phyloP scores from a whole-genome alignment of 2,329 filamentous ascomycete species.

The Lasiodiplodia sp. region DNA sequence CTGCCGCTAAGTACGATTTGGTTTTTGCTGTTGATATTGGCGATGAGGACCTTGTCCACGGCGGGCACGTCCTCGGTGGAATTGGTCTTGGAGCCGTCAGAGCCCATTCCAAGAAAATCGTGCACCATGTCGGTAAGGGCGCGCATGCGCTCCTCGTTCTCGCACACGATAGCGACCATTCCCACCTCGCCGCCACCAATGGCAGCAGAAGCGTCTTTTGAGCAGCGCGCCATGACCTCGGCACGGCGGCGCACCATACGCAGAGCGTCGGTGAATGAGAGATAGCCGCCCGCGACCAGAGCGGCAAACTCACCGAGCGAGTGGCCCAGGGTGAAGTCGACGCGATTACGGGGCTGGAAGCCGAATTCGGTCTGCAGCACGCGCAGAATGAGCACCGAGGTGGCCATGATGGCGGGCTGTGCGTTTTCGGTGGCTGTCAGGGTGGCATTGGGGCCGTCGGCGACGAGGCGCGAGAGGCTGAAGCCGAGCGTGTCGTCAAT shows the following conservation, averaged over 20 bases:
- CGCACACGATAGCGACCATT: conserved; percentile 92
- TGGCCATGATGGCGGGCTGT: conserved; percentile 96
- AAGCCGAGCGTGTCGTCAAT: conserved; percentile 80
- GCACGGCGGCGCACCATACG: conserved; percentile 78
- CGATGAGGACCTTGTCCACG: conserved; percentile 87
- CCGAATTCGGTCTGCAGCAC: conserved; percentile 86
- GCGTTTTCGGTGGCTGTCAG: conserved; percentile 86
- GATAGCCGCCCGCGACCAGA: conserved; percentile 81
- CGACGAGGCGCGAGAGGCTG: conserved; percentile 75
- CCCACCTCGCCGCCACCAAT: conserved; percentile 82
- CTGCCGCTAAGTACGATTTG: conserved; percentile 94
- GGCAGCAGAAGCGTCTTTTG: conserved; percentile 65
- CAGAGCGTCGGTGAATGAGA: conserved; percentile 79
- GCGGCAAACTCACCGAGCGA: conserved; percentile 94
- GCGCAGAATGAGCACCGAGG: conserved; percentile 86
- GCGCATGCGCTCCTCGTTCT: conserved; percentile 73
- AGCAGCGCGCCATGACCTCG: conserved; percentile 83
- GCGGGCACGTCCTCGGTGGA: conserved; percentile 72
- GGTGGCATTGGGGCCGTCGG: conserved; percentile 75
- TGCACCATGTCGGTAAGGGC: conserved; percentile 75
- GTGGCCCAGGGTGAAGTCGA: conserved; percentile 87
- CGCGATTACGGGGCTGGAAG: conserved; percentile 72
- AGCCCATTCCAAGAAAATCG: conserved; percentile 76
- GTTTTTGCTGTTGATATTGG: conserved; percentile 94
- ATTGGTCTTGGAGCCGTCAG: conserved; percentile 71